Conservation (phyloP, 352 stramenopile species). For the Globisporangium paddicum region DNA sequence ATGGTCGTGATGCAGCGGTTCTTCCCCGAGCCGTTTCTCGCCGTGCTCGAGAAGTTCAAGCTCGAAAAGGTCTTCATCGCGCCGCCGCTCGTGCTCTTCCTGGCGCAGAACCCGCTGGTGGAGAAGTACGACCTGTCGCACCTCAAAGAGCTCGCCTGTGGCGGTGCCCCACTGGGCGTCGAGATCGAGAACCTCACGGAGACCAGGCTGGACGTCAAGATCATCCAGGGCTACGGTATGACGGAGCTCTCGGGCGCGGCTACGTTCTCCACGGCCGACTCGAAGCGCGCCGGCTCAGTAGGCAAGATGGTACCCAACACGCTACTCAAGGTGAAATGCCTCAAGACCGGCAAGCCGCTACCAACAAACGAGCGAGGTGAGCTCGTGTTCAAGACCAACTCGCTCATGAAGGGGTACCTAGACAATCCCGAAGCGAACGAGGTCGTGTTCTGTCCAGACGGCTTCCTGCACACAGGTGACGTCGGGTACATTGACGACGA, state of each 20-base stretch:
- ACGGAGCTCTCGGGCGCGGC: conserved; percentile 24
- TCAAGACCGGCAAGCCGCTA: conserved; percentile 28
- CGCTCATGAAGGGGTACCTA: conserved; percentile 66
- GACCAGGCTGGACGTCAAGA: conserved; percentile 41
- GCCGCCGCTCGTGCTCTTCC: conserved; percentile 71
- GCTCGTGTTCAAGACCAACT: conserved; percentile 69
- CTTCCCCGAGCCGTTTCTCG: conserved; percentile 81
- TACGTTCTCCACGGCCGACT: conserved; percentile 4
- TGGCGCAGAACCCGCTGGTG: conserved; percentile 85
- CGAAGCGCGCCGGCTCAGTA: conserved; percentile 12
- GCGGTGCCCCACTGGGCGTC: conserved; percentile 74
- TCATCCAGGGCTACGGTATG: conserved; percentile 51
- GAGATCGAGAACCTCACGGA: conserved; percentile 57
- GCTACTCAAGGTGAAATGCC: conserved; percentile 33
- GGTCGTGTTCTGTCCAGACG: conserved; percentile 64
- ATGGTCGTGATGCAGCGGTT: conserved; percentile 85
- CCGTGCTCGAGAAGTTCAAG: conserved; percentile 69
- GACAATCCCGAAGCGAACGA: conserved; percentile 81
- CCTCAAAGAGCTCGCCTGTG: conserved; percentile 63
- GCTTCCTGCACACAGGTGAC: conserved; percentile 90
- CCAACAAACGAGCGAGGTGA: conserved; percentile 38
- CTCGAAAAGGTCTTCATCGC: conserved; percentile 54
- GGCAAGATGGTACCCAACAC: conserved; percentile 35
- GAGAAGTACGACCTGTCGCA: conserved; percentile 83
- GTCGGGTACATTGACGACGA: conserved; percentile 91